phyloP scores from a whole-genome alignment of 2,329 filamentous ascomycete species.

The Apiospora pterosperma region DNA sequence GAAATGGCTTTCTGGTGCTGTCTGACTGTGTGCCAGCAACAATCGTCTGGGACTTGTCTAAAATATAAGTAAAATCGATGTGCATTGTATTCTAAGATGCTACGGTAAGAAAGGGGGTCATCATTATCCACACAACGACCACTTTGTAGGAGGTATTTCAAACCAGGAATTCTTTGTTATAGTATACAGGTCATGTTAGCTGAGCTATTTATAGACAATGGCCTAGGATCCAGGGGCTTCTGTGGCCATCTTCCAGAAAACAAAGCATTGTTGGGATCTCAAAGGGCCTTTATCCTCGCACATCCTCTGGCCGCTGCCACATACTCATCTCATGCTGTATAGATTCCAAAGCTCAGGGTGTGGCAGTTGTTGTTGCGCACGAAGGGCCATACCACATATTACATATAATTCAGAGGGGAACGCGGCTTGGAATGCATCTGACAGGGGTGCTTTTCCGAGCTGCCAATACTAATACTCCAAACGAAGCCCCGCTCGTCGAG shows the following conservation, averaged over 20 bases:
- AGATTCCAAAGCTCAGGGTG: not conserved
- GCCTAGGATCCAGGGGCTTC: not conserved
- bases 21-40: not conserved
- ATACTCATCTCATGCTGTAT: too few species aligned
- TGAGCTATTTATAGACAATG: not conserved
- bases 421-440: not conserved
- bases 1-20: not conserved
- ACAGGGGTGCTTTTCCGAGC: not conserved
- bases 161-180: not conserved
- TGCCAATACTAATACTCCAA: not conserved
- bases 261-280: not conserved
- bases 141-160: not conserved
- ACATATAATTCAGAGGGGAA: not conserved
- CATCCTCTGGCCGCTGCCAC: not conserved
- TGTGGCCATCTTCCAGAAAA: not conserved
- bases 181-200: not conserved
- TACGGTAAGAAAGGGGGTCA: not conserved
- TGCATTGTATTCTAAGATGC: not conserved
- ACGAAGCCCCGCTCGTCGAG: not conserved
- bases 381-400: not conserved
- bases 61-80: not conserved
- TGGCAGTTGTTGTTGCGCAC: not conserved
- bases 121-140: not conserved
- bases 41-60: not conserved
- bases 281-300: not conserved